Percentiles rank a stretch among this genome's conserved stretches.
phyloP scores from a whole-genome alignment of 75 land plant species.

The Chamaecyparis obtusa region DNA sequence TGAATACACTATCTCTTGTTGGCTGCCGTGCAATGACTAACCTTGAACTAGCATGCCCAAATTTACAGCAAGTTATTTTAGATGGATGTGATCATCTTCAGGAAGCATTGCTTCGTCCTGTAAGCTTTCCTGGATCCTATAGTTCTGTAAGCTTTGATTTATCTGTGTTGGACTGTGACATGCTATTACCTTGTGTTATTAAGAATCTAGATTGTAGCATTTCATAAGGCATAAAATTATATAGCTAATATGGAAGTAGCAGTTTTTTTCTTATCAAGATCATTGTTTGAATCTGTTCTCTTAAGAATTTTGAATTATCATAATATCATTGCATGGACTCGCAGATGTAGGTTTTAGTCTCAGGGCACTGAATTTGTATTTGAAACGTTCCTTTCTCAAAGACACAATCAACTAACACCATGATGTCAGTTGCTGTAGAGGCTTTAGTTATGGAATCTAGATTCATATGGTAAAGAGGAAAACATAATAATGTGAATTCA shows the following conservation, averaged over 20 bases:
- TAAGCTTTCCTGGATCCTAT: constrained; percentile 31
- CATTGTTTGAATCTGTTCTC: background rate
- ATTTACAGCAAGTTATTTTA: constrained; percentile 65
- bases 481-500: no score
- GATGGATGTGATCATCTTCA: constrained; percentile 96
- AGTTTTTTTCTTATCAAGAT: background rate
- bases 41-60: constrained; percentile 75
- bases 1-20: constrained; percentile 66
- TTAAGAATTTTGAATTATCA: background rate
- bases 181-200: background rate
- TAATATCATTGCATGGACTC: background rate
- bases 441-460: no score
- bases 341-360: background rate
- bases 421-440: background rate
- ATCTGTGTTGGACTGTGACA: background rate
- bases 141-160: background rate
- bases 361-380: background rate
- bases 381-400: background rate
- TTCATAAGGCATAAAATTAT: background rate
- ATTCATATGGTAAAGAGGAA: no score
- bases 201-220: background rate
- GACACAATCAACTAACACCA: background rate
- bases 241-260: background rate
- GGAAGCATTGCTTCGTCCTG: constrained; percentile 75
- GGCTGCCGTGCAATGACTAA: constrained; percentile 74